These are phyloP conservation scores for Cylindrotheca fusiformis DNA, from an alignment of 108 stramenopile species.

Conservation along the genomic window DNA sequence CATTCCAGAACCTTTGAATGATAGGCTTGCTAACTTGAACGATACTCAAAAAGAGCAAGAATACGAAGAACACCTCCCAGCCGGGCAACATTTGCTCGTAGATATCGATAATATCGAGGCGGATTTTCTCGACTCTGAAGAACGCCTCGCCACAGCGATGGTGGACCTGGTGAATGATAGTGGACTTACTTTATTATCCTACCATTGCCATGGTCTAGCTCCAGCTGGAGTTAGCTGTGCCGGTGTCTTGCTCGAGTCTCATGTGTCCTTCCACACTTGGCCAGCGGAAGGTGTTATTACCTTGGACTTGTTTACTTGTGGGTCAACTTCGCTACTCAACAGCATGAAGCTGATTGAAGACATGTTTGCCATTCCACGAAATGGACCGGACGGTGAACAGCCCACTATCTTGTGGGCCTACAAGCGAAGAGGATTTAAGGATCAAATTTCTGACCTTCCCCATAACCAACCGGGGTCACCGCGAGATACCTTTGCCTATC, in stretches of 20 bases:
- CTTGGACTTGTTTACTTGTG: conserved; percentile 67
- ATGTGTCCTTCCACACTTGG: conserved; percentile 75
- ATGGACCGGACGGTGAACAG: conserved; percentile 9
- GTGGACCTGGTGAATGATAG: conserved; percentile 46
- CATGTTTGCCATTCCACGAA: conserved; percentile 50
- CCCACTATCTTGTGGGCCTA: conserved; percentile 54
- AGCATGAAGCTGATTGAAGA: conserved; percentile 43
- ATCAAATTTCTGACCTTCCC: conserved; percentile 33
- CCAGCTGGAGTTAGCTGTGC: conserved; percentile 65
- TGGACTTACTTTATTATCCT: conserved; percentile 67
- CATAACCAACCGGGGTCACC: conserved; percentile 12
- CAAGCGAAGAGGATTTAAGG: conserved; percentile 58
- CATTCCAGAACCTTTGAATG: conserved; percentile 8
- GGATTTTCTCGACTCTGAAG: conserved; percentile 57
- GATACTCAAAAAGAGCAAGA: conserved; percentile 31
- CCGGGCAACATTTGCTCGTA: conserved; percentile 71
- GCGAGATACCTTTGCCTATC: conserved; percentile 54
- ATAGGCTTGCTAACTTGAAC: conserved; percentile 1
- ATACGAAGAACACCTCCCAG: conserved; percentile 46
- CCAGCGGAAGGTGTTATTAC: conserved; percentile 71
- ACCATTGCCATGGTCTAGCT: conserved; percentile 68
- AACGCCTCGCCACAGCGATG: conserved; percentile 67
- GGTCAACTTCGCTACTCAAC: conserved; percentile 49
- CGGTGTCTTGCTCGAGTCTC: conserved; percentile 62
- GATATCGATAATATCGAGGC: conserved; percentile 66